Percentiles rank a stretch among this genome's conserved stretches.
phyloP scores from a whole-genome alignment of 805 yeast genomes.

The Barnettozyma vustinii region DNA sequence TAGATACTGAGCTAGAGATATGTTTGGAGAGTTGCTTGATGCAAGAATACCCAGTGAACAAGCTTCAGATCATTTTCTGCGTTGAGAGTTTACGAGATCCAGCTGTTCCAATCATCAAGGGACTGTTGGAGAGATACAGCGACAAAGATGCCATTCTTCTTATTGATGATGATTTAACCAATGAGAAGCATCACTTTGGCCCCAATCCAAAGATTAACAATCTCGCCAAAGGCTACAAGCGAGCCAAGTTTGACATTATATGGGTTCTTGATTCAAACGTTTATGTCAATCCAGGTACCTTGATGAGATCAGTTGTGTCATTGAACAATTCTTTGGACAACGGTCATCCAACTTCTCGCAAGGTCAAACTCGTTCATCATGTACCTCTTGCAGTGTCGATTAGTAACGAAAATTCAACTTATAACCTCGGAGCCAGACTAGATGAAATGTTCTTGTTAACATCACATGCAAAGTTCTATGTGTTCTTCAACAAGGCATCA shows the following conservation, averaged over 20 bases:
- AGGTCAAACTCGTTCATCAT: constrained; percentile 73
- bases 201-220: constrained; percentile 90
- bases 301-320: constrained; percentile 57
- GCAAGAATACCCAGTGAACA: constrained; percentile 58
- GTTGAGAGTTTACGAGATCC: constrained; percentile 61
- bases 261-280: constrained; percentile 89
- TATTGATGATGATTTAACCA: constrained; percentile 37
- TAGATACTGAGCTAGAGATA: constrained; percentile 66
- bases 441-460: constrained; percentile 85
- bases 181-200: constrained; percentile 47
- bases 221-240: constrained; percentile 69
- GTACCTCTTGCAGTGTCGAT: constrained; percentile 60
- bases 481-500: constrained; percentile 65
- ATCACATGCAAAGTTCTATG: constrained; percentile 81
- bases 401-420: constrained; percentile 9
- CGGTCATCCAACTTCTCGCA: constrained; percentile 35
- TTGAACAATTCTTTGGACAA: constrained; percentile 46
- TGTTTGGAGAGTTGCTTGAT: constrained; percentile 64
- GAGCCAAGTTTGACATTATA: constrained; percentile 64
- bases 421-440: constrained; percentile 51
- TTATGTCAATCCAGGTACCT: constrained; percentile 63
- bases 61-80: constrained; percentile 70
- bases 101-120: constrained; percentile 51
- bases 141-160: constrained; percentile 53
- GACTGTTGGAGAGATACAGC: constrained; percentile 48